phyloP scores from a whole-genome alignment of 441 rosid species.

The Jatropha podagrica region DNA sequence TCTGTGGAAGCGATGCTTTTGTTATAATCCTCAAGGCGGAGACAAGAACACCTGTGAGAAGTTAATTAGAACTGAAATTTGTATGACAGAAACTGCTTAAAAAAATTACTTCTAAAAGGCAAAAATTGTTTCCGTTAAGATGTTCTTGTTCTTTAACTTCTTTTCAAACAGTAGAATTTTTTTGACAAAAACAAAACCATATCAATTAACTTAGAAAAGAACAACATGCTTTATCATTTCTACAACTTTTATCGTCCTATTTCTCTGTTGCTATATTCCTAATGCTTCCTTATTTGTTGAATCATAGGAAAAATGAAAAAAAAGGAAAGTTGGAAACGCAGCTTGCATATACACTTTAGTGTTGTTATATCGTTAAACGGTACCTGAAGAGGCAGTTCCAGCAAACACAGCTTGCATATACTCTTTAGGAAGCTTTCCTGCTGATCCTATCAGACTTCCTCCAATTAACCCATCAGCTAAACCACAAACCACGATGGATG shows the following conservation, averaged over 20 bases:
- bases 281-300: background rate
- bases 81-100: background rate
- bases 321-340: background rate
- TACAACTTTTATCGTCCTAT: background rate
- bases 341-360: background rate
- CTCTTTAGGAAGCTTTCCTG: constrained; percentile 77
- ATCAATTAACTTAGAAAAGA: background rate
- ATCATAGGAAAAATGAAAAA: background rate
- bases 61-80: background rate
- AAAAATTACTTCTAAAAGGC: background rate
- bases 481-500: constrained; percentile 68
- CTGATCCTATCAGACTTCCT: constrained; percentile 81
- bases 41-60: constrained; percentile 61
- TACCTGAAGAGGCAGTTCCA: constrained; percentile 96
- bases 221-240: background rate
- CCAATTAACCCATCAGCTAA: constrained; percentile 79
- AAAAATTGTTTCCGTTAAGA: background rate
- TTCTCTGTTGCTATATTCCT: constrained; percentile 2
- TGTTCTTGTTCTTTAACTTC: constrained; percentile 1
- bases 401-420: constrained; percentile 97
- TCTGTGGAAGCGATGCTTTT: constrained; percentile 76
- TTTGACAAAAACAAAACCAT: background rate
- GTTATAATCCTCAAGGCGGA: constrained; percentile 74
- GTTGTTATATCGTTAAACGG: background rate
- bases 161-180: background rate